Base-by-base conservation (phyloP, 805 yeast species). In the Candida tammaniensis region DNA sequence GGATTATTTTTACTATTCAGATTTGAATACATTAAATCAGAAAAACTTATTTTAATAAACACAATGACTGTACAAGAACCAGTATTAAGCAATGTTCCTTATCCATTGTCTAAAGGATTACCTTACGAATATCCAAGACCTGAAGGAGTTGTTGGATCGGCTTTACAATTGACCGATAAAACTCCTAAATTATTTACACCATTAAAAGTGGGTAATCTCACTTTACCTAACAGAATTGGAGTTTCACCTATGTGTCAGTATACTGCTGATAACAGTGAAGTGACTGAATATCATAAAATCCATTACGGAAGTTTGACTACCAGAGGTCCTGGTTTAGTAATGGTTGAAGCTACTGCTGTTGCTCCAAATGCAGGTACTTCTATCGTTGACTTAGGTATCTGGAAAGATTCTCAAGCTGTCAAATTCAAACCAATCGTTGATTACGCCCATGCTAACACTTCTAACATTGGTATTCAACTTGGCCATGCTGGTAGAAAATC, bases 171-270 rank as follows among this genome's bases (percentile, higher is more conserved):
- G 14, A 31, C 29, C 8, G 37, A 35, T 7, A 18, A 31, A n/a
- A 39, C 43, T 4, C 77, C 78, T 3, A 44, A 37, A 28, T 46
- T 68, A 9, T 74, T 74, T 49, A 48, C 54, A 25, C 76, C 78
- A 1, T 44, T 74, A 27, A 58, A 52, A 13, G 58, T 74, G 31
- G 56, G 67, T 17, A 55, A 52, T n/a, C 24, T 70, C 30, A 51
- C 57, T 1, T 48, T 78, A 16, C 64, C 60, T 11, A 78, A 78
- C 50, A 57, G 82, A 39, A 49, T 76, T 18, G 78, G 78, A 32
- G 74, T 76, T 16, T 65, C 80, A 1, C 79, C 80, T 29, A 72
- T 75, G 79, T 72, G 80, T 49, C 68, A 60, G 30, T 76, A 74
- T 50, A 68, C 79, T 7, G 66, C 73, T 2, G 43, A 43, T 14